Conservation (phyloP, 148 eudicot species). For the Cornus controversa region DNA sequence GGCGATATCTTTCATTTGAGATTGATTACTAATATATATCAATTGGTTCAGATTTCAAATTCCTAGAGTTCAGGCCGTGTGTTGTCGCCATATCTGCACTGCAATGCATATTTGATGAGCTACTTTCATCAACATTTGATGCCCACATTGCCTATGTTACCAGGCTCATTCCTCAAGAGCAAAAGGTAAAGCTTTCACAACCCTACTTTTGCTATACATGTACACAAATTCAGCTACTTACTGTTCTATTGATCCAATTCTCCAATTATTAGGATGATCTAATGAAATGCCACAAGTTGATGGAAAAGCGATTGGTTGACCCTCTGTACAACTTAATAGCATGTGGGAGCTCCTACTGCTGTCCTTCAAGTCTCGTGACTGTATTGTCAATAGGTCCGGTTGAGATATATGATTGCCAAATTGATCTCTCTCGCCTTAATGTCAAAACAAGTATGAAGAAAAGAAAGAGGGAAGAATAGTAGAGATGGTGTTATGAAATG, state of each 20-base stretch:
- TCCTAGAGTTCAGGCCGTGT: slow-evolving; percentile 30
- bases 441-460: slow-evolving; percentile 8
- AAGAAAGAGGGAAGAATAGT: slow-evolving; percentile 15
- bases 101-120: slow-evolving; percentile 16
- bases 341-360: neutral
- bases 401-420: neutral
- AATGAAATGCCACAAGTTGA: slow-evolving; percentile 22
- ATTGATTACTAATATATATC: neutral
- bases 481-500: neutral
- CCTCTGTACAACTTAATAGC: slow-evolving; percentile 4
- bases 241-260: neutral
- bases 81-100: slow-evolving; percentile 27
- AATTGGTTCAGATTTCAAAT: slow-evolving; percentile 24
- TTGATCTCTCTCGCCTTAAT: slow-evolving; percentile 4
- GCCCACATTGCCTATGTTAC: slow-evolving; percentile 6
- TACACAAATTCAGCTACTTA: neutral
- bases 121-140: neutral
- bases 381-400: slow-evolving; percentile 21
- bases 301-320: slow-evolving; percentile 11
- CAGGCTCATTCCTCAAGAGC: slow-evolving; percentile 31
- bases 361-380: slow-evolving; percentile 40
- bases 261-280: slow-evolving; percentile 20
- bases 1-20: too few relatives aligned
- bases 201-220: neutral
- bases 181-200: slow-evolving; percentile 19